A percentile compares a stretch with the other conserved stretches of the same genome.
Evolutionary conservation across 202 grass and related monocot species (phyloP).

Genomic region (Miscanthus sacchariflorus): DNA sequence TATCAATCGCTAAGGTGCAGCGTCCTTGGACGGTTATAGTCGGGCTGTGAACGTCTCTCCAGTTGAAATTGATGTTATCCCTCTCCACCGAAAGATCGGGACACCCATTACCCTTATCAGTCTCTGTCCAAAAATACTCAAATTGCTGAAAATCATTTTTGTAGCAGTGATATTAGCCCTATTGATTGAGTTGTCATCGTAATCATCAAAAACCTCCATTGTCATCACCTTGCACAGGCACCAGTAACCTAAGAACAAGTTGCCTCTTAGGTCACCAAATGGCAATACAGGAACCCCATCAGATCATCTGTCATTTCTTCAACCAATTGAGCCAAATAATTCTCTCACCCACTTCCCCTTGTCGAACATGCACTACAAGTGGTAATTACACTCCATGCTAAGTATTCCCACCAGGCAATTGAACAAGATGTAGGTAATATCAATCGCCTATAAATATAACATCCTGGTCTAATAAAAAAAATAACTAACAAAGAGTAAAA

Average conservation of each 20-base stretch:
- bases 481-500: not conserved
- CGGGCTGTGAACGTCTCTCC: too few relatives aligned
- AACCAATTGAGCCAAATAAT: slow-evolving; percentile 17
- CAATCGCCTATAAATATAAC: slow-evolving; percentile 44
- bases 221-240: slow-evolving; percentile 32
- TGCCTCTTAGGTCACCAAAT: slow-evolving; percentile 16
- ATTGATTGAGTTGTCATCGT: too few relatives aligned
- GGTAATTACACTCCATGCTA: not conserved
- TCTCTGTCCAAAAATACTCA: too few relatives aligned
- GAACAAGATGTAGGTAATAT: not conserved
- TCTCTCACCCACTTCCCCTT: slow-evolving; percentile 33
- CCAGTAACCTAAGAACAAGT: slow-evolving; percentile 39
- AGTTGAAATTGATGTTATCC: too few relatives aligned
- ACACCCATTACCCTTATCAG: too few relatives aligned
- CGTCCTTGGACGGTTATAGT: too few relatives aligned
- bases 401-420: not conserved
- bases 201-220: not conserved
- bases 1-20: too few relatives aligned
- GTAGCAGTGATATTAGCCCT: too few relatives aligned
- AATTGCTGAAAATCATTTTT: too few relatives aligned
- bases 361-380: slow-evolving; percentile 35
- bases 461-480: not conserved
- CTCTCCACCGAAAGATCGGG: too few relatives aligned
- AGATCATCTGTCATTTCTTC: slow-evolving; percentile 42
- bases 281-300: slow-evolving; percentile 10